Evolutionary conservation across 768 basidiomycete genomes (phyloP).

Genomic region (Serendipita sp.): DNA sequence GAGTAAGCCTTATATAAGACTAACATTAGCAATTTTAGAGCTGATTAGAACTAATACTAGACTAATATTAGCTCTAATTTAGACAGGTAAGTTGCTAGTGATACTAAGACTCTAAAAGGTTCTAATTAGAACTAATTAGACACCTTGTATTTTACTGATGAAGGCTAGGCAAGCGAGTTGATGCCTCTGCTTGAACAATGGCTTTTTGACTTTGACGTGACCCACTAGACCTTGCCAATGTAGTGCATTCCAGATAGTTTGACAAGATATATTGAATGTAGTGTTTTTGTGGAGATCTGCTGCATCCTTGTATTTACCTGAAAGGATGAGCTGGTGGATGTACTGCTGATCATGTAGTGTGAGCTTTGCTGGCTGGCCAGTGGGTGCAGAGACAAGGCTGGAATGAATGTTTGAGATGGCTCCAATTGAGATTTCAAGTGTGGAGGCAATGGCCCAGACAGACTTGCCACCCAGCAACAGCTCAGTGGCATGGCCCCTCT

Average conservation of each 20-base stretch:
- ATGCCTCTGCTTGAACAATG: not conserved
- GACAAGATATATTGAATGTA: not conserved
- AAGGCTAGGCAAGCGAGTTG: not conserved
- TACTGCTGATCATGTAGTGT: not conserved
- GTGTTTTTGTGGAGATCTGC: not conserved
- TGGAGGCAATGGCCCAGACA: not conserved
- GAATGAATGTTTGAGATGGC: not conserved
- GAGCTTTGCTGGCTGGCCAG: not conserved
- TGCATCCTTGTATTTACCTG: not conserved
- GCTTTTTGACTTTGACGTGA: conserved; percentile 3
- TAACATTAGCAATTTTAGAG: no score
- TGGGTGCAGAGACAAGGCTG: not conserved
- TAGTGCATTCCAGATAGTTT: not conserved
- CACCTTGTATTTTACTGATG: no score
- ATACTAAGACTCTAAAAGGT: no score
- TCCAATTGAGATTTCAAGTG: not conserved
- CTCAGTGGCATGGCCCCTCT: not conserved
- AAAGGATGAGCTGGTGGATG: not conserved
- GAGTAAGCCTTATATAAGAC: no score
- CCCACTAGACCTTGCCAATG: not conserved
- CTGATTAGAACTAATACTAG: no score
- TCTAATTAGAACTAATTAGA: no score
- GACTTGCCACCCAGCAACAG: not conserved
- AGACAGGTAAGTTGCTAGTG: no score
- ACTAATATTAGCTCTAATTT: no score